These are phyloP conservation scores for Ophiocordyceps camponoti-saundersi DNA, from an alignment of 2,329 filamentous ascomycete species.

Conservation along the genomic window DNA sequence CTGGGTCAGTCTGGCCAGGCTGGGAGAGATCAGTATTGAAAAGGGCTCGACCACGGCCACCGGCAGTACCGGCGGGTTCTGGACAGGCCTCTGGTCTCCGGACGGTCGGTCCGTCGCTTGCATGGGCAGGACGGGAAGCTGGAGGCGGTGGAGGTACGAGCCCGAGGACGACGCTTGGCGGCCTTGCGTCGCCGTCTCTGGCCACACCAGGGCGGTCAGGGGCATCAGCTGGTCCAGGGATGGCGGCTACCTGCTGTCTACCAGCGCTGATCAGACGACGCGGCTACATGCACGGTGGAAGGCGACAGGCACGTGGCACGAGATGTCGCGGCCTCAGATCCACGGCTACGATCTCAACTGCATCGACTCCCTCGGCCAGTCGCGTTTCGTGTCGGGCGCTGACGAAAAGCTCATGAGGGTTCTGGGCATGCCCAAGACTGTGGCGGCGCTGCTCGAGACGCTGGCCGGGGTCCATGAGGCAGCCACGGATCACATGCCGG, in stretches of 20 bases:
- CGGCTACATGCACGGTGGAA: slow-evolving; percentile 72
- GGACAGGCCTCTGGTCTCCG: slow-evolving; percentile 86
- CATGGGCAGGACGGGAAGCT: slow-evolving; percentile 81
- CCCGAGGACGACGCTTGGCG: slow-evolving; percentile 49
- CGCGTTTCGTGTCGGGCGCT: slow-evolving; percentile 80
- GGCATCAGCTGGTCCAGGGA: slow-evolving; percentile 70
- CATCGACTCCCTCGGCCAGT: slow-evolving; percentile 55
- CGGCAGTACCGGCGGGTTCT: slow-evolving; percentile 89
- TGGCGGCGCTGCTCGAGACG: slow-evolving; percentile 54
- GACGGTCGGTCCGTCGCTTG: slow-evolving; percentile 59
- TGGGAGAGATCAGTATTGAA: slow-evolving; percentile 86
- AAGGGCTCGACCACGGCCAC: slow-evolving; percentile 95
- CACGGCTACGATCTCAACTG: slow-evolving; percentile 98
- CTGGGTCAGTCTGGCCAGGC: slow-evolving; percentile 71
- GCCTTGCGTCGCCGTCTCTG: slow-evolving; percentile 61
- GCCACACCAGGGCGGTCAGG: slow-evolving; percentile 68
- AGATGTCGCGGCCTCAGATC: slow-evolving; percentile 89
- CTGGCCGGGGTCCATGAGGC: slow-evolving; percentile 42
- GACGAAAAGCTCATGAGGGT: slow-evolving; percentile 97
- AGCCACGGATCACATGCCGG: slow-evolving; percentile 41
- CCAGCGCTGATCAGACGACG: slow-evolving; percentile 83
- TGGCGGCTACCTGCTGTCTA: slow-evolving; percentile 75
- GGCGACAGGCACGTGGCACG: slow-evolving; percentile 59
- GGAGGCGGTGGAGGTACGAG: slow-evolving; percentile 68
- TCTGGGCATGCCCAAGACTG: slow-evolving; percentile 74